Evolutionary conservation across 768 basidiomycete genomes (phyloP).

Genomic region (Boletellus sp.): DNA sequence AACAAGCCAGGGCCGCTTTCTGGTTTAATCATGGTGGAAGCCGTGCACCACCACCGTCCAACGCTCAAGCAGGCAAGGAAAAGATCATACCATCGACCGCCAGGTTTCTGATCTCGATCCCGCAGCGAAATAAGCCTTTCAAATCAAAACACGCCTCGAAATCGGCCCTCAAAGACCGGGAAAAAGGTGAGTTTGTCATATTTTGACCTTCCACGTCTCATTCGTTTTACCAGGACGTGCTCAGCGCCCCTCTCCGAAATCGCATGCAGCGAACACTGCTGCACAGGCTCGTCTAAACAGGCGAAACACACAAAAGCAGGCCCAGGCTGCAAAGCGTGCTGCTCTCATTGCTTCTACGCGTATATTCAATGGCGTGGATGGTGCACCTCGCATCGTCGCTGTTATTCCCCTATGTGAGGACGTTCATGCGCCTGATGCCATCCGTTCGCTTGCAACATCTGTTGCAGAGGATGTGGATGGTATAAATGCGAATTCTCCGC

Average conservation of each 20-base stretch:
- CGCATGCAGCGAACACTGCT: constrained; percentile 43
- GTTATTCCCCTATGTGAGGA: constrained; percentile 81
- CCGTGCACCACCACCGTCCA: constrained; percentile 62
- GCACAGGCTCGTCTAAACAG: constrained; percentile 76
- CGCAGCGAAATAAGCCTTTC: constrained; percentile 84
- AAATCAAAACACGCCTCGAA: constrained; percentile 92
- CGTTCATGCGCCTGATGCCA: constrained; percentile 48
- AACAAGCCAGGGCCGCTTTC: too few relatives aligned
- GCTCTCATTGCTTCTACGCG: constrained; percentile 66
- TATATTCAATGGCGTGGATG: constrained; percentile 76
- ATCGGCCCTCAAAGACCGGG: constrained; percentile 73
- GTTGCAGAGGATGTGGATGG: constrained; percentile 44
- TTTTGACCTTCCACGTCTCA: not conserved
- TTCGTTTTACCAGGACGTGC: constrained; percentile 49
- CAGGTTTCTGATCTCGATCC: not conserved
- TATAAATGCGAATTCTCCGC: constrained; percentile 7
- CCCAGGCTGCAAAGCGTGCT: constrained; percentile 67
- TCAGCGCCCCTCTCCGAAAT: constrained; percentile 52
- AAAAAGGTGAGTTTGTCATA: constrained; percentile 60
- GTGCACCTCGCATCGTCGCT: constrained; percentile 81
- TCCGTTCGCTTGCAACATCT: constrained; percentile 55
- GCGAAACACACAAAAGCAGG: constrained; percentile 82
- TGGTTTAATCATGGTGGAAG: constrained; percentile 33
- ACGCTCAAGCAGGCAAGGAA: constrained; percentile 76
- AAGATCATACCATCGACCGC: not conserved